A percentile compares a stretch with the other conserved stretches of the same genome.
These are phyloP conservation scores for Brassica rapa DNA, from an alignment of 345 rosid species.

Conservation along the genomic window DNA sequence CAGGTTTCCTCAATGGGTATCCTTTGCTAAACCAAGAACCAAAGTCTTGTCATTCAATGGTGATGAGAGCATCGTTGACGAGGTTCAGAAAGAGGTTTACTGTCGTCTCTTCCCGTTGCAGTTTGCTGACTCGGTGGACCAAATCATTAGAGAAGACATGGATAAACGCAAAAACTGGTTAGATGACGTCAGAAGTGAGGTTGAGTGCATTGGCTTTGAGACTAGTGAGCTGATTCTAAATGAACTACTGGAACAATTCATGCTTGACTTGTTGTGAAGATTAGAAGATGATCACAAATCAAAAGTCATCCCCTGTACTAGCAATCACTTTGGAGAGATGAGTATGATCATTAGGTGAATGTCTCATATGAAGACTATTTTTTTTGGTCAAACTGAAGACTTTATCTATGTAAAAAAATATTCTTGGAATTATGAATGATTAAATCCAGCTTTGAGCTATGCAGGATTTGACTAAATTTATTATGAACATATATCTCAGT, in stretches of 20 bases:
- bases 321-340: background rate
- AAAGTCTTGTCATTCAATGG: slow-evolving; percentile 47
- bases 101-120: slow-evolving; percentile 62
- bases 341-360: background rate
- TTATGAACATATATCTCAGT: slow-evolving; percentile 10
- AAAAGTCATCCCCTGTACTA: background rate
- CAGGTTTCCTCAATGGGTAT: slow-evolving; percentile 55
- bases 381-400: too few species aligned
- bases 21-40: slow-evolving; percentile 48
- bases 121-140: slow-evolving; percentile 54
- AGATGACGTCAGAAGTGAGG: slow-evolving; percentile 52
- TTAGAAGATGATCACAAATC: background rate
- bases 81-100: slow-evolving; percentile 64
- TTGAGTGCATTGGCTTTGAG: slow-evolving; percentile 50
- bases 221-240: slow-evolving; percentile 59
- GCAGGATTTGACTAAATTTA: background rate
- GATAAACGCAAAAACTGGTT: slow-evolving; percentile 65
- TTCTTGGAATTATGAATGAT: background rate
- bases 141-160: slow-evolving; percentile 71
- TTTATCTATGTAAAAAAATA: background rate
- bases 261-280: slow-evolving; percentile 35
- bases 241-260: slow-evolving; percentile 58
- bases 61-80: slow-evolving; percentile 46
- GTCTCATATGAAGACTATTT: background rate
- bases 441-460: background rate